Conservation (phyloP, 345 rosid genomes). For the Rhizophora apiculata region DNA sequence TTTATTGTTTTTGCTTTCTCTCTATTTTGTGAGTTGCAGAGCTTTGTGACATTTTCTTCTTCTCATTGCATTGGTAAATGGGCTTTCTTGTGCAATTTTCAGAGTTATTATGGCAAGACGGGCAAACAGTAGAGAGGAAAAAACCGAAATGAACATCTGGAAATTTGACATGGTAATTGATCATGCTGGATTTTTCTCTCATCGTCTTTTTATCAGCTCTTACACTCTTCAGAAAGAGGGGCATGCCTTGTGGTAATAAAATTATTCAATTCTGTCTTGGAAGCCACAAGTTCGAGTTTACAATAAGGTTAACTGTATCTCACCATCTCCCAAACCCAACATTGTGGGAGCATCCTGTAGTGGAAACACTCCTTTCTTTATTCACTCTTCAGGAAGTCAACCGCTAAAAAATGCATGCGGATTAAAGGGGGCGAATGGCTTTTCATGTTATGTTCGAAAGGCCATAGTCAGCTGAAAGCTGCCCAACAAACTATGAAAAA, state of each 20-base stretch:
- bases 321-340: no score
- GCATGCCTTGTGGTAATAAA: no score
- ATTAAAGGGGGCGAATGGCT: background rate
- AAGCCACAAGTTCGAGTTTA: no score
- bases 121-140: background rate
- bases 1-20: conserved; percentile 27
- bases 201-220: no score
- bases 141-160: background rate
- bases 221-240: no score
- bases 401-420: background rate
- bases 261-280: no score
- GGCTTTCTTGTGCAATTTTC: conserved; percentile 24
- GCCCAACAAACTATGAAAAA: no score
- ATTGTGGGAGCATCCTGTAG: no score
- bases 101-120: background rate
- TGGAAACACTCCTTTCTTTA: background rate
- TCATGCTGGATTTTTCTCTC: no score
- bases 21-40: conserved; percentile 28
- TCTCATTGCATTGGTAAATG: conserved; percentile 31
- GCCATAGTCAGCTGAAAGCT: no score
- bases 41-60: conserved; percentile 31
- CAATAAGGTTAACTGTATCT: no score
- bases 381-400: background rate
- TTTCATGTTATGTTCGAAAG: background rate
- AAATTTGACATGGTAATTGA: background rate